phyloP scores from a whole-genome alignment of 2,329 filamentous ascomycete genomes.

The Pseudopyrenochaeta lycopersici region DNA sequence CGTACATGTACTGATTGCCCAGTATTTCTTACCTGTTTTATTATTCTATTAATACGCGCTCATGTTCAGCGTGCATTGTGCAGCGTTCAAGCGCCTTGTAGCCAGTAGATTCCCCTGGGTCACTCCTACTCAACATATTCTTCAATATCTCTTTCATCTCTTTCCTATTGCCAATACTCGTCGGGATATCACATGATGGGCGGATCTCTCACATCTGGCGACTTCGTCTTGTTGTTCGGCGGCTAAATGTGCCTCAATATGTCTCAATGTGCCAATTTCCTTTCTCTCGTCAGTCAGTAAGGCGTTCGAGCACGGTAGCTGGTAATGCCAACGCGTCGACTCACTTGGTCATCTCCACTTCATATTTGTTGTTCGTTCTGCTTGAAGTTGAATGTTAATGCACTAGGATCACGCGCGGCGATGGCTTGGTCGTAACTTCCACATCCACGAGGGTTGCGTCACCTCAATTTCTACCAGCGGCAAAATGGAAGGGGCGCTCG shows the following conservation, averaged over 20 bases:
- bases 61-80: constrained; percentile 18
- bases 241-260: constrained; percentile 6
- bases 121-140: constrained; percentile 21
- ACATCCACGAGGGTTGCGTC: not conserved
- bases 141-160: constrained; percentile 17
- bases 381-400: not conserved
- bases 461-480: not conserved
- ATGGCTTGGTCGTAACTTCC: not conserved
- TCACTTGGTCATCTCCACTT: constrained; percentile 2
- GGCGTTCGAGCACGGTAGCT: constrained; percentile 14
- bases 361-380: not conserved
- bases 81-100: constrained; percentile 19
- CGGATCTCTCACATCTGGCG: constrained; percentile 20
- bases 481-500: constrained; percentile 1
- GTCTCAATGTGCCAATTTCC: not conserved
- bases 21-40: constrained; percentile 18
- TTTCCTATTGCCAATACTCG: constrained; percentile 20
- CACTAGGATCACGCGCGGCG: not conserved
- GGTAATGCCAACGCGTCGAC: constrained; percentile 25
- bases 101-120: constrained; percentile 22
- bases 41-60: constrained; percentile 23
- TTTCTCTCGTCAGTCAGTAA: constrained; percentile 4
- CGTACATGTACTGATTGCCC: constrained; percentile 45
- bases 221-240: constrained; percentile 15
- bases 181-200: constrained; percentile 23